phyloP scores from a whole-genome alignment of 2,329 filamentous ascomycete genomes.

The Mollisia scopiformis region DNA sequence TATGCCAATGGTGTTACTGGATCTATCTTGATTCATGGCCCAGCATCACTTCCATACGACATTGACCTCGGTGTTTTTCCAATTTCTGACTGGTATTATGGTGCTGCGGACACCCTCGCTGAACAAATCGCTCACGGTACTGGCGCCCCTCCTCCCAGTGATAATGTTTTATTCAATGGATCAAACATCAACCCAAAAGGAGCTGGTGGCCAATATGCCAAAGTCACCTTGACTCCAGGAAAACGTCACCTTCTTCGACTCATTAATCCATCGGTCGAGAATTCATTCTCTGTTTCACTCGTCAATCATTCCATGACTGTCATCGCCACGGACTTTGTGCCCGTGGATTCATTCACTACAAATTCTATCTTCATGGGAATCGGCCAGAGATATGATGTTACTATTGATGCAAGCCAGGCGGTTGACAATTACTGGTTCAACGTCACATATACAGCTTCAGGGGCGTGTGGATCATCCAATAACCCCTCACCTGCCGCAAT shows the following conservation, averaged over 20 bases:
- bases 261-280: slow-evolving; percentile 2
- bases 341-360: slow-evolving; percentile 55
- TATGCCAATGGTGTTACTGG: background rate
- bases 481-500: slow-evolving; percentile 11
- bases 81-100: background rate
- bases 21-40: background rate
- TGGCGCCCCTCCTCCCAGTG: background rate
- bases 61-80: background rate
- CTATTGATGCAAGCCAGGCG: slow-evolving; percentile 46
- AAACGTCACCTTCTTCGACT: slow-evolving; percentile 4
- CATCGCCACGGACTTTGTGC: slow-evolving; percentile 59
- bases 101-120: background rate
- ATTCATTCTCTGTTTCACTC: slow-evolving; percentile 41
- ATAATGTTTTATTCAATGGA: slow-evolving; percentile 7
- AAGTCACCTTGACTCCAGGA: slow-evolving; percentile 1
- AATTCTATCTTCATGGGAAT: slow-evolving; percentile 44
- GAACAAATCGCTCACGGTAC: background rate
- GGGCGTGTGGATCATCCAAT: slow-evolving; percentile 10
- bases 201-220: background rate
- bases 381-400: slow-evolving; percentile 46
- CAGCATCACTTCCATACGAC: background rate
- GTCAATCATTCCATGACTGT: slow-evolving; percentile 60
- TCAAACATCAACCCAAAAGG: background rate
- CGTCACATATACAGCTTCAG: slow-evolving; percentile 8
- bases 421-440: slow-evolving; percentile 59